Percentiles rank a stretch among this genome's conserved stretches.
phyloP scores from a whole-genome alignment of 1,284 basidiomycete species.

The Agaricales sp. region DNA sequence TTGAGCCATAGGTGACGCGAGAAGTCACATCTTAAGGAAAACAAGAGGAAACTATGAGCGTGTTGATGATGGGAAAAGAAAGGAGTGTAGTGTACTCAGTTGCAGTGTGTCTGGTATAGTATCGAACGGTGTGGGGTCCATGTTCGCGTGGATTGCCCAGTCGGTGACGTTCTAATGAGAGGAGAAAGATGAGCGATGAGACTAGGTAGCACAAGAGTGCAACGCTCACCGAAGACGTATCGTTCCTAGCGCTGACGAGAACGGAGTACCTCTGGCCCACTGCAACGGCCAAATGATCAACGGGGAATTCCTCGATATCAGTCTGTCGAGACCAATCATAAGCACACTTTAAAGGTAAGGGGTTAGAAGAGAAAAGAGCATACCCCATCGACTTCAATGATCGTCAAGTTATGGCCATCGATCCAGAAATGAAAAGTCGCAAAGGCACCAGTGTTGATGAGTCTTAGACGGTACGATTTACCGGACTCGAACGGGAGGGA shows the following conservation, averaged over 20 bases:
- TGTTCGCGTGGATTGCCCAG: constrained; percentile 86
- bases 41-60: constrained; percentile 1
- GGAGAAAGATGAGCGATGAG: too few species aligned
- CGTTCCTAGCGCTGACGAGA: constrained; percentile 83
- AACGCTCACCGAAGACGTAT: too few species aligned
- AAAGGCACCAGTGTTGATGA: constrained; percentile 75
- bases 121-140: constrained; percentile 86
- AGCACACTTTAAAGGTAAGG: too few species aligned
- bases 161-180: too few species aligned
- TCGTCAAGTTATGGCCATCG: constrained; percentile 84
- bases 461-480: constrained; percentile 63
- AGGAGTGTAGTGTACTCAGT: constrained; percentile 45
- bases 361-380: constrained; percentile 14
- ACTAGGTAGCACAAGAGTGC: too few species aligned
- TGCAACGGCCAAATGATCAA: constrained; percentile 63
- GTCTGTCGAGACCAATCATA: too few species aligned
- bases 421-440: constrained; percentile 80
- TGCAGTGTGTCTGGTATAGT: constrained; percentile 58
- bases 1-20: constrained; percentile 54
- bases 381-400: constrained; percentile 86
- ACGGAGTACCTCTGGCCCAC: constrained; percentile 94
- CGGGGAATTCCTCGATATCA: constrained; percentile 64
- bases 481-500: constrained; percentile 78
- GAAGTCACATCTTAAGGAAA: constrained; percentile 59
- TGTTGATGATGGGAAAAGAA: neutral